A percentile compares a stretch with the other conserved stretches of the same genome.
These are phyloP conservation scores for Candida parachauliodes DNA, from an alignment of 805 yeast species.

Conservation along the genomic window DNA sequence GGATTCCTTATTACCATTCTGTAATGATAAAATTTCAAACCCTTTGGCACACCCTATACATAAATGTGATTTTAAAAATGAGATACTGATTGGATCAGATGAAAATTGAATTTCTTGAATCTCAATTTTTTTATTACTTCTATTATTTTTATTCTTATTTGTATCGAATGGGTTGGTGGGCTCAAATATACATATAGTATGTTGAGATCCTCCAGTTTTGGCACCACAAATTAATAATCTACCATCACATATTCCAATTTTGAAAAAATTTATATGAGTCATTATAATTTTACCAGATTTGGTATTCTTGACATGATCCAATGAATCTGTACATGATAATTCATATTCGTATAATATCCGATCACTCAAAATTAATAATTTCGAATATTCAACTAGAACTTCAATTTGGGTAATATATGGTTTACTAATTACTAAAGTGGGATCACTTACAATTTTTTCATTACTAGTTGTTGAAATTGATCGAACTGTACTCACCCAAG, in stretches of 20 bases:
- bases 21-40: constrained; percentile 87
- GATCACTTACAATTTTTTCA: constrained; percentile 58
- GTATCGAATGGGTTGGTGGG: constrained; percentile 70
- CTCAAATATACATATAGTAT: constrained; percentile 80
- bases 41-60: constrained; percentile 97
- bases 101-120: constrained; percentile 74
- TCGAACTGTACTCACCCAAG: constrained; percentile 73
- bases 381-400: constrained; percentile 86
- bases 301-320: constrained; percentile 48
- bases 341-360: constrained; percentile 77
- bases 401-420: constrained; percentile 84
- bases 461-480: constrained; percentile 49
- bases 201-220: constrained; percentile 74
- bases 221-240: constrained; percentile 87
- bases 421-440: constrained; percentile 70
- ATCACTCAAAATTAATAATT: constrained; percentile 76
- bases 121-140: constrained; percentile 53
- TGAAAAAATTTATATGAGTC: constrained; percentile 86
- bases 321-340: constrained; percentile 48
- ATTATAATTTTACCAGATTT: constrained; percentile 74
- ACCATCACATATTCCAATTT: constrained; percentile 90
- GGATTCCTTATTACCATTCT: constrained; percentile 81
- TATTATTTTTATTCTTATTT: constrained; percentile 55
- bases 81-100: constrained; percentile 88
- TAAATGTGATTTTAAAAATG: constrained; percentile 80